Base-by-base conservation (phyloP, 2,329 filamentous ascomycete species). In the Pseudogymnoascus sp. region DNA sequence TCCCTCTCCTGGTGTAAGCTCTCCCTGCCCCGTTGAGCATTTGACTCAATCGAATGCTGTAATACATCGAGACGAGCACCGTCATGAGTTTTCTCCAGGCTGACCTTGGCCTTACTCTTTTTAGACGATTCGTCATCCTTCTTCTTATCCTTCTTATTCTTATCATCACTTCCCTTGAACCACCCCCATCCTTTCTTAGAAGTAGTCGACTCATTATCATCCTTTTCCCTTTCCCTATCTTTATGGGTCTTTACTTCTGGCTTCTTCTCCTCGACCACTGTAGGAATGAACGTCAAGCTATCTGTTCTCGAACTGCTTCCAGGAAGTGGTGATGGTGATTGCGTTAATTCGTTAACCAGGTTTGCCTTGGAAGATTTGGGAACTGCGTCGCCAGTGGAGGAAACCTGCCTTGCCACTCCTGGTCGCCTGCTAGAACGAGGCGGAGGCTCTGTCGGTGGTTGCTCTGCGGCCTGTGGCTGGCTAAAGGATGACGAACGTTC, bases 171-270 rank as follows among this genome's bases (percentile, higher is more conserved):
- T 34, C 93, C 82, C 69, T 86, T 87, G 73, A 96, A 85, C 88
- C 89, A 93, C 68, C 90, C 90, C 90, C 91, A 89, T 65, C 88
- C 89, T 10, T 91, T 93, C 73, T 95, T 96, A 65, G 87, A 84
- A 5, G 80, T 76, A 2, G 79, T 80, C 61, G 81, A 81, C 54
- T 90, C 86, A 1, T 87, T 80, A 5, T 72, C 73, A 8, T 88
- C 83, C 67, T 83, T 86, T 12, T 40, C 59, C 26, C 23, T 61
- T 31, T 61, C 59, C 14, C 59, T 42, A 6, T 92, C 88, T 71
- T 89, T 91, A 73, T 88, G 93, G 61, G 85, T 82, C 69, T 87
- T 91, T 73, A 86, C 87, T n/a, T 93, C 89, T 0, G 78, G 71
- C 70, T 89, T 91, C 74, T 86, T 89, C 62, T 95, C 90, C 64